These are phyloP conservation scores for Solanum pennellii DNA, from an alignment of 257 asterid species.

Conservation along the genomic window DNA sequence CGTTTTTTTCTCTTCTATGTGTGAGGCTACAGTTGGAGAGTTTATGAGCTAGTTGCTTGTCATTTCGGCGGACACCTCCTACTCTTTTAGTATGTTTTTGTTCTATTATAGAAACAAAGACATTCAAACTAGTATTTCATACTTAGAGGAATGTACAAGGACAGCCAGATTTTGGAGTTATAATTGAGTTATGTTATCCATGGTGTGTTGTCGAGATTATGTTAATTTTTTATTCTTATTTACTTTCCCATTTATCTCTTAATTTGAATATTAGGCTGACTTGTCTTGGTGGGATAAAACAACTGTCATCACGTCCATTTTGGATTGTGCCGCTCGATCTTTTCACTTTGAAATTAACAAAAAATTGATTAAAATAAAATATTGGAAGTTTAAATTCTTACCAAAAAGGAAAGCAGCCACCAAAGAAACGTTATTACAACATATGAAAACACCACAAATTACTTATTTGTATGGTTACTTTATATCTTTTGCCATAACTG, in stretches of 20 bases:
- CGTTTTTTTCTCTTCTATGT: not conserved
- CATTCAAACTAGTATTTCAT: not conserved
- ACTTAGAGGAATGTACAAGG: not conserved
- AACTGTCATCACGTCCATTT: not conserved
- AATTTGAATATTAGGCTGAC: not conserved
- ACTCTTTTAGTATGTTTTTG: not conserved
- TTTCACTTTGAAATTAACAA: not conserved
- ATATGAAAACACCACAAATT: not conserved
- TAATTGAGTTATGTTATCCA: not conserved
- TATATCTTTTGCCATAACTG: not conserved
- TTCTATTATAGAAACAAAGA: not conserved
- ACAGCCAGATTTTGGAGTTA: not conserved
- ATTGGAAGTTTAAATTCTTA: not conserved
- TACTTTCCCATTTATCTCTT: not conserved
- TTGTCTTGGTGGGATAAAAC: not conserved
- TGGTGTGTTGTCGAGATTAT: too few relatives aligned
- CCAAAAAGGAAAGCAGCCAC: not conserved
- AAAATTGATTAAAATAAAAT: too few relatives aligned
- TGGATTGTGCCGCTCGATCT: not conserved
- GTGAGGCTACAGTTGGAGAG: not conserved
- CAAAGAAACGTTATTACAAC: not conserved
- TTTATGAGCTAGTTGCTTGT: not conserved
- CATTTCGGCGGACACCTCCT: not conserved
- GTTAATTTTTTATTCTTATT: not conserved
- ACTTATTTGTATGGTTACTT: not conserved